phyloP scores from a whole-genome alignment of 208 protist species.

The Leishmania tarentolae region DNA sequence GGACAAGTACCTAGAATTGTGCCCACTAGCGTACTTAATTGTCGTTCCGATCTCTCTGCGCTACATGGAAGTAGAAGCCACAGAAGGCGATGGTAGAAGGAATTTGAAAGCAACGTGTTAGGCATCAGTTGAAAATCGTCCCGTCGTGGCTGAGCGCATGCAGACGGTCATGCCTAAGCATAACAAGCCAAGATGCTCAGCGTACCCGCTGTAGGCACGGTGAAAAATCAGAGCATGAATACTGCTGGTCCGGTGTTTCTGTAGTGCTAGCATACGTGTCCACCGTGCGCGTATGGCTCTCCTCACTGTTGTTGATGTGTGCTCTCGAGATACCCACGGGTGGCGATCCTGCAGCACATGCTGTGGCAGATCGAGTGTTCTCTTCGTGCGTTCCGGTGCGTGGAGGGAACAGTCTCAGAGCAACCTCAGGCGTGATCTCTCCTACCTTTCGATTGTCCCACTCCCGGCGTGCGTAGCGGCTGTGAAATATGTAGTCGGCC shows the following conservation, averaged over 20 bases:
- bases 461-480: slow-evolving; percentile 46
- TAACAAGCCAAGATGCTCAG: neutral
- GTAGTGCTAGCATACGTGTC: slow-evolving; percentile 25
- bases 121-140: neutral
- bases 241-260: slow-evolving; percentile 11
- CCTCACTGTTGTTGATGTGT: slow-evolving; percentile 15
- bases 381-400: neutral
- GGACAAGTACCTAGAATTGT: neutral
- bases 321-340: slow-evolving; percentile 5
- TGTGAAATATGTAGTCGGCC: slow-evolving; percentile 73
- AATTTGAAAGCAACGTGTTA: neutral
- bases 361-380: neutral
- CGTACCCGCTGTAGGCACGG: slow-evolving; percentile 11
- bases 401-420: slow-evolving; percentile 27
- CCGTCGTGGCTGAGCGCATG: neutral
- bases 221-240: neutral
- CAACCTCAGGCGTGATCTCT: slow-evolving; percentile 42
- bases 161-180: neutral
- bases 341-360: neutral
- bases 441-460: slow-evolving; percentile 69
- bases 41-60: neutral
- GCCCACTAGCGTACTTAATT: neutral
- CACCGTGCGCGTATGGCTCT: slow-evolving; percentile 34
- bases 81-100: neutral
- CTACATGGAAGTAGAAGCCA: neutral